Conservation (phyloP, 2,329 filamentous ascomycete genomes). For the Saccharata proteae region DNA sequence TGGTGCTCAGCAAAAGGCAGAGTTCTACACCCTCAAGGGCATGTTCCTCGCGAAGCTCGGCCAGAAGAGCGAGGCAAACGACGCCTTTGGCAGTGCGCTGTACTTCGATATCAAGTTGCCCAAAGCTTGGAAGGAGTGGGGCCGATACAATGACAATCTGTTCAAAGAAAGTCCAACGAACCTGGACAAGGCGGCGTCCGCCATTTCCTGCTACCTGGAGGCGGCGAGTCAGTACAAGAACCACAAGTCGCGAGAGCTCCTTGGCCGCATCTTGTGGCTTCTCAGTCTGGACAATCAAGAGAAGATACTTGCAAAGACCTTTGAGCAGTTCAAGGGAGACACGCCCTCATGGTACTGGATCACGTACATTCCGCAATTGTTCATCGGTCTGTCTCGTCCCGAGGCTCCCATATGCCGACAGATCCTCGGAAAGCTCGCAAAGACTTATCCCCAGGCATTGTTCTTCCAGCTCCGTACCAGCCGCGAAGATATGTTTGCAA, state of each 20-base stretch:
- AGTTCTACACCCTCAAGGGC: constrained; percentile 97
- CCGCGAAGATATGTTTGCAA: constrained; percentile 81
- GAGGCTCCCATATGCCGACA: constrained; percentile 78
- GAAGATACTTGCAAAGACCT: constrained; percentile 70
- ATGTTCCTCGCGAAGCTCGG: constrained; percentile 96
- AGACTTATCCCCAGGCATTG: constrained; percentile 83
- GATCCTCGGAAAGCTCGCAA: constrained; percentile 86
- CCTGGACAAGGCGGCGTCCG: constrained; percentile 74
- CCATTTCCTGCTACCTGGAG: constrained; percentile 90
- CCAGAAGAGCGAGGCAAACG: constrained; percentile 82
- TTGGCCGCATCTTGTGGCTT: constrained; percentile 89
- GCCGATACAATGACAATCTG: constrained; percentile 90
- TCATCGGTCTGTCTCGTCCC: constrained; percentile 81
- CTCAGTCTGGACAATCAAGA: constrained; percentile 85
- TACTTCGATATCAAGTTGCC: constrained; percentile 93
- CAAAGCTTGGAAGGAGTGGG: constrained; percentile 99
- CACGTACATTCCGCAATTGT: constrained; percentile 91
- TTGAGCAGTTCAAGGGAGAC: constrained; percentile 94
- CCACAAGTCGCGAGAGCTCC: constrained; percentile 85
- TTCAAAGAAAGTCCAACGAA: constrained; percentile 86
- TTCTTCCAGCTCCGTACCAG: constrained; percentile 94
- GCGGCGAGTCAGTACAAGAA: constrained; percentile 95
- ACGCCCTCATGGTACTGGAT: constrained; percentile 99
- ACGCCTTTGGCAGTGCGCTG: constrained; percentile 85
- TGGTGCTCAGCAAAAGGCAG: constrained; percentile 86